These are phyloP conservation scores for Lactarius sanguifluus DNA, from an alignment of 768 basidiomycete genomes.

Conservation along the genomic window DNA sequence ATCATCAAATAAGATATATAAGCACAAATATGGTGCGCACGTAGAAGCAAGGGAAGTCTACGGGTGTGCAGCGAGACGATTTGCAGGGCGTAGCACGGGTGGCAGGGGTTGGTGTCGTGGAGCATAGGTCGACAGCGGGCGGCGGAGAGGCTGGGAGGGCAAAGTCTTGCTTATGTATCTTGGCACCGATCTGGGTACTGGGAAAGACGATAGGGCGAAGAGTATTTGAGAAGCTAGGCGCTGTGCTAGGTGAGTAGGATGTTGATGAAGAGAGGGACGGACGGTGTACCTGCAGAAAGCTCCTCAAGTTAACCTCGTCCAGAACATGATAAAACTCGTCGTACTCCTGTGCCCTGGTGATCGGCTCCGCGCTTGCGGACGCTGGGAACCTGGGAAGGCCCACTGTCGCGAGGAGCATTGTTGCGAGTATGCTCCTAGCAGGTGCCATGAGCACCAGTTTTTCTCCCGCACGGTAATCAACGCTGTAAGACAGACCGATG, in stretches of 20 bases:
- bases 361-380: constrained; percentile 32
- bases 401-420: constrained; percentile 37
- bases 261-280: not conserved
- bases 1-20: constrained; percentile 63
- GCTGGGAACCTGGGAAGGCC: constrained; percentile 35
- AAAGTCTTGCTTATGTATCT: constrained; percentile 59
- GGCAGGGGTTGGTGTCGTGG: constrained; percentile 20
- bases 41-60: constrained; percentile 77
- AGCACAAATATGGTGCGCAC: constrained; percentile 86
- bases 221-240: constrained; percentile 34
- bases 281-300: constrained; percentile 51
- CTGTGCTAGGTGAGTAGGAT: constrained; percentile 34
- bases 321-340: constrained; percentile 42
- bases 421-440: constrained; percentile 38
- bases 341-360: constrained; percentile 36
- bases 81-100: constrained; percentile 74
- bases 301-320: constrained; percentile 72
- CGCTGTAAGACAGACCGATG: constrained; percentile 38
- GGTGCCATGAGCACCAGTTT: constrained; percentile 42
- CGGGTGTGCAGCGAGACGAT: constrained; percentile 77
- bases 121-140: constrained; percentile 43
- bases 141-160: constrained; percentile 52
- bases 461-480: constrained; percentile 88
- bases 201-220: constrained; percentile 68
- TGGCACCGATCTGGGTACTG: constrained; percentile 48